Base-by-base conservation (phyloP, 495 filamentous ascomycete species). In the Entonaema liquescens region DNA sequence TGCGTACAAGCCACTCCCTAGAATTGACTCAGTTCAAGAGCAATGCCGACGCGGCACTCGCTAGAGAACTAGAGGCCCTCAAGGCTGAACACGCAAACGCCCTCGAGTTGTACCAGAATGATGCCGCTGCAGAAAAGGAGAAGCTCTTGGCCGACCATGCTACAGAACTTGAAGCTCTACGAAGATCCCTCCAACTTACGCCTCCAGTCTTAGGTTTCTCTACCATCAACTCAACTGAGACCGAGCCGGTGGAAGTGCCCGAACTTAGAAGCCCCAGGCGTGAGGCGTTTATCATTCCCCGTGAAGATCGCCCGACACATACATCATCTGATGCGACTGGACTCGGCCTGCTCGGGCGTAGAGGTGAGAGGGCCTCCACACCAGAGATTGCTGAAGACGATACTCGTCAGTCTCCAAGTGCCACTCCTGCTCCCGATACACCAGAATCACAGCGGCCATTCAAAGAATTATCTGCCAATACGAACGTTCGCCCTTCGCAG, bases 341-440 rank as follows among this genome's bases (percentile, higher is more conserved):
- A 61, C 68, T 73, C 25, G 59, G 78, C 29, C 70, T 85, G 66
- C 62, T 85, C 73, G 83, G 82, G 74, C 78, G 79, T 68, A 83
- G 82, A 67, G 72, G 70, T 38, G 79, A 82, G 55, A 63, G 72
- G 15, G 57, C 74, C 2, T 60, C 74, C 7, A 67, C 72, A 5
- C 73, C 80, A 23, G 72, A 83, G 25, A 84, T 90, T 67, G 83
- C 84, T 31, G 88, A 91, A 75, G 88, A 90, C 70, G 81, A 86
- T 47, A 83, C 83, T 23, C 77, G 76, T 54, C 85, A 88, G 38
- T 82, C 79, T 9, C 79, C 74, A 19, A 81, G 65, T 55, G 70
- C 79, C 62, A 73, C 79, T 23, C 74, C 72, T 19, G 71, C 73
- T 31, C 72, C 58, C 17, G 78, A 82, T 33, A 80, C 76, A 25